Evolutionary conservation across 31 red algal species (phyloP), one percentile per base, ranked within the genome.

Genomic region (Porphyra umbilicalis): DNA sequence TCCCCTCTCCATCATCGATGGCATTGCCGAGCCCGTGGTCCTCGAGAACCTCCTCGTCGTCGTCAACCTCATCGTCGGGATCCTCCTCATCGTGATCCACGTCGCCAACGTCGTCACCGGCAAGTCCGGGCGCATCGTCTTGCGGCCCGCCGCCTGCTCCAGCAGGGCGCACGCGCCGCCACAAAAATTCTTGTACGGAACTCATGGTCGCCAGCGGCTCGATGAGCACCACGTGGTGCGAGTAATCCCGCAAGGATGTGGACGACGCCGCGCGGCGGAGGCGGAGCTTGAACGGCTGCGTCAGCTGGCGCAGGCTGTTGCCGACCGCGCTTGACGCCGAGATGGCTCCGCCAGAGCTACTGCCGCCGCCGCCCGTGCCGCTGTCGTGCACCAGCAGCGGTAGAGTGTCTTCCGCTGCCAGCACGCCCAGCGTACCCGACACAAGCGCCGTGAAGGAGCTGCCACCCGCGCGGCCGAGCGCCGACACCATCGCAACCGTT

Each of bases 141-240:
- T 5, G 13, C 16, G 57, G 57, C 57, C 57, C 57, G 25, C 57
- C 16, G 30, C 57, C 75, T 30, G 32, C 33, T 20, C 7, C 20
- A 3, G 79, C 9, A 75, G 76, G 38, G 9, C 35, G 37, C 6
- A 94, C 91, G 35, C 87, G 88, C 18, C 79, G 87, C 90, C 87
- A 92, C 34, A 96, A 79, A 75, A 96, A 96, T 13, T 96, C 94
- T 37, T 96, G 80, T 44, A 96, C 87, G 71, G 87, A 85, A n/a
- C 83, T 82, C 87, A 92, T 87, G 36, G 94, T 92, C 10, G 94
- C 90, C 35, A 96, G 38, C 77, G 94, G 94, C 83, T 96, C 94
- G 77, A 96, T 92, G 11, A 96, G 82, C 8, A 96, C 94, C 39
- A 96, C 79, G 38, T 92, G 88, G 67, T 92, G 86, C 11, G 90